A percentile compares a stretch with the other conserved stretches of the same genome.
These are phyloP conservation scores for Hericium coralloides DNA, from an alignment of 768 basidiomycete genomes.

Conservation along the genomic window DNA sequence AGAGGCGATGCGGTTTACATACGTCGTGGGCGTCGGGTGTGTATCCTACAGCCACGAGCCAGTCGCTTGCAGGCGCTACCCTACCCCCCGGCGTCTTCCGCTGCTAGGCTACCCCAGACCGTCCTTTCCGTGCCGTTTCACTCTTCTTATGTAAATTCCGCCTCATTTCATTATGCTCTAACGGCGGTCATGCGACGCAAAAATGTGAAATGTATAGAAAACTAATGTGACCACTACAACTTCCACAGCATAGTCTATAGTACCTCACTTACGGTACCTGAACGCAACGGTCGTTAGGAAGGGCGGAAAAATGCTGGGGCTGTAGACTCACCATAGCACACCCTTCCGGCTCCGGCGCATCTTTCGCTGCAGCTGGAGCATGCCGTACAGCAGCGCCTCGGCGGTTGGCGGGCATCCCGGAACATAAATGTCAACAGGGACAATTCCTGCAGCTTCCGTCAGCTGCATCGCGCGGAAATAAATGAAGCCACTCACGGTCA, in stretches of 20 bases:
- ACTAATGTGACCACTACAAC: not conserved
- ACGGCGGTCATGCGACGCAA: not conserved
- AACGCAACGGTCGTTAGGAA: not conserved
- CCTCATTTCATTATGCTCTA: not conserved
- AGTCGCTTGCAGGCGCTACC: too few species aligned
- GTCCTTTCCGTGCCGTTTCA: not conserved
- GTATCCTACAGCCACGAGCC: too few species aligned
- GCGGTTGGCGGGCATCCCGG: slow-evolving; percentile 93
- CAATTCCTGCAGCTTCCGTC: slow-evolving; percentile 53
- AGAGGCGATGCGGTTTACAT: not conserved
- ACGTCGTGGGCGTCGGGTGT: too few species aligned
- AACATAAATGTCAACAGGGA: slow-evolving; percentile 97
- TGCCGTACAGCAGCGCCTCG: slow-evolving; percentile 94
- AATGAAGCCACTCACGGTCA: slow-evolving; percentile 58
- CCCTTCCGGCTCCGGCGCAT: slow-evolving; percentile 85
- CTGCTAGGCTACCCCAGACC: not conserved
- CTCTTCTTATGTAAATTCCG: not conserved
- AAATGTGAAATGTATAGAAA: not conserved
- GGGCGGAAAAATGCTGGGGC: not conserved
- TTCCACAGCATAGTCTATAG: not conserved
- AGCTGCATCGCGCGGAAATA: slow-evolving; percentile 5
- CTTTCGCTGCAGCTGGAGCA: slow-evolving; percentile 95
- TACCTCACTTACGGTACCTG: not conserved
- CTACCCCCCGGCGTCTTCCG: not conserved
- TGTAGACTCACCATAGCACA: slow-evolving; percentile 65